Evolutionary conservation across 1,139 yeast genomes (phyloP), one percentile per base, ranked within the genome.

Genomic region (Wickerhamomyces sp.): DNA sequence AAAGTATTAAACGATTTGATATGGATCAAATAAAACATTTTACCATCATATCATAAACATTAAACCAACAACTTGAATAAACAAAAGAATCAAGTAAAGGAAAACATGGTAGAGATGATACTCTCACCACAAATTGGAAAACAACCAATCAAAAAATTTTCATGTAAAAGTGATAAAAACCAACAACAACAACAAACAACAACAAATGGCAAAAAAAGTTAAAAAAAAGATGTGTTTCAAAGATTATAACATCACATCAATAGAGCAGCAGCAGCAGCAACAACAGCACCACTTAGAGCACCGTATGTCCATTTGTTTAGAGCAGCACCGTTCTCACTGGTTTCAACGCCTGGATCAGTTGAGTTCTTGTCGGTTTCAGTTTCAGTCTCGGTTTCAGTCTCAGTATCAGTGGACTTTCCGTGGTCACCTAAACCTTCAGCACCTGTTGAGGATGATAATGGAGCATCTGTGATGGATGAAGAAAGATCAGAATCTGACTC

Each of bases 321-420:
- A 17, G 20, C 21, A 17, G 28, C 28, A 26, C 6, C 16, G 16
- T 26, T 26, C 18, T 26, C 28, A 26, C 28, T 26, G 6, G 28
- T 26, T 18, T 26, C 15, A 26, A 17, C 15, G 13, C n/a, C 21
- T 26, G 28, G 28, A 9, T 17, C 12, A 6, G 28, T 26, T 5
- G 21, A 12, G 12, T 26, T 26, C 19, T 5, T 11, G 8, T 8
- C 19, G 15, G 27, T 25, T 16, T 25, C 27, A 16, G 27, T 25
- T 5, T 15, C 27, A 14, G 14, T 25, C 5, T 16, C n/a, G n/a
- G n/a, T n/a, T n/a, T n/a, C n/a, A n/a, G n/a, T n/a, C 6, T 25
- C 27, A 16, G 19, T 9, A 11, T 23, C 16, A 10, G 27, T n/a
- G n/a, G n/a, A n/a, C n/a, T n/a, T 26, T 26, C 12, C 28, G 18